Evolutionary conservation across 1,284 basidiomycete species (phyloP).

Genomic region (Erythrobasidium hasegawianum): DNA sequence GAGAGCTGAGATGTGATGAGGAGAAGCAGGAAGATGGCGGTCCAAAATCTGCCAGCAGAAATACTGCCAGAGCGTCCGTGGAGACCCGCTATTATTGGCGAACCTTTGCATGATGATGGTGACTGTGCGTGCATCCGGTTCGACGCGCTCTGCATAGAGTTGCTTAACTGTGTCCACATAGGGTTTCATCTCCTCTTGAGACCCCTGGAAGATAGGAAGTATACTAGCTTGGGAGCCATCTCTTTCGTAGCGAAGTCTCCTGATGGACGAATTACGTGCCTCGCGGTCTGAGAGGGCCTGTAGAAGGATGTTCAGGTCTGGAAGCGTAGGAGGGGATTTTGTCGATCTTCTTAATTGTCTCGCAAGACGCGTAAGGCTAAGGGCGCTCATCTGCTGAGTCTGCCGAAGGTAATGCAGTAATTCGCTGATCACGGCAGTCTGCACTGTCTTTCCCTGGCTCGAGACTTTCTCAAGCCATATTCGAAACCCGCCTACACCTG

Average conservation of each 20-base stretch:
- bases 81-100: conserved; percentile 20
- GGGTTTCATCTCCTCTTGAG: neutral
- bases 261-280: neutral
- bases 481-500: neutral
- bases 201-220: neutral
- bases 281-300: neutral
- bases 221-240: neutral
- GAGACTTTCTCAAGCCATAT: neutral
- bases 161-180: neutral
- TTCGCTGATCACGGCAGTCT: neutral
- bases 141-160: neutral
- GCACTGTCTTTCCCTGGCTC: neutral
- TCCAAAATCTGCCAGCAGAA: conserved; percentile 40
- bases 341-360: neutral
- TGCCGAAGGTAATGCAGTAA: neutral
- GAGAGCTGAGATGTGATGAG: conserved; percentile 38
- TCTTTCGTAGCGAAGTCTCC: neutral
- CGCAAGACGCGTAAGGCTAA: neutral
- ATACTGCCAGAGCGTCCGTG: conserved; percentile 41
- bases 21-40: conserved; percentile 37
- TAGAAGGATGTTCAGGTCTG: neutral
- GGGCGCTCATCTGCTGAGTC: neutral
- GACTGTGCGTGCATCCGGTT: conserved; percentile 18
- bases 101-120: conserved; percentile 25
- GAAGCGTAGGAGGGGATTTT: neutral